These are phyloP conservation scores for Tulasnella sp. DNA, from an alignment of 768 basidiomycete species.

Conservation along the genomic window DNA sequence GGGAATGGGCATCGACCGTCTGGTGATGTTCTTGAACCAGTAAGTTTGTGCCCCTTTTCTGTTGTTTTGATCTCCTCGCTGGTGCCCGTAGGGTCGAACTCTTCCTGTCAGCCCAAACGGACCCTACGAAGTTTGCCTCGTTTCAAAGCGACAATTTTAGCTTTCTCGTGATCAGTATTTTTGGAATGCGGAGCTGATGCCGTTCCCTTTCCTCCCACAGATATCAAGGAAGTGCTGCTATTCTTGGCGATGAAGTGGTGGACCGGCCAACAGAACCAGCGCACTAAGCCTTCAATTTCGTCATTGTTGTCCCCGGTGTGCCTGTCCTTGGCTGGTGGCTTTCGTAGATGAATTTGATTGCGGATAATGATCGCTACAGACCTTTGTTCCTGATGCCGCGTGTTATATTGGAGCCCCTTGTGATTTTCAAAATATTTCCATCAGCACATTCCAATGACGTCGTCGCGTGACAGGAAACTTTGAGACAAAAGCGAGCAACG, in stretches of 20 bases:
- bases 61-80: background rate
- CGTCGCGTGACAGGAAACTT: background rate
- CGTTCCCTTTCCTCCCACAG: constrained; percentile 33
- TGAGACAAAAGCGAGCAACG: background rate
- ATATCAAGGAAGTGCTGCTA: constrained; percentile 92
- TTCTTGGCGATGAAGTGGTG: constrained; percentile 89
- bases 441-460: no score
- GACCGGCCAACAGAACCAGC: background rate
- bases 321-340: background rate
- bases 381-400: no score
- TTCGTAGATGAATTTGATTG: background rate
- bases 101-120: background rate
- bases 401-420: no score
- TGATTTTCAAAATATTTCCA: no score
- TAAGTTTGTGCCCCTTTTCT: constrained; percentile 38
- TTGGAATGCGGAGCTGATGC: background rate
- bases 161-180: constrained; percentile 15
- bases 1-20: constrained; percentile 91
- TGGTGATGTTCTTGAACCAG: constrained; percentile 98
- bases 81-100: background rate
- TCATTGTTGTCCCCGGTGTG: no score
- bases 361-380: background rate
- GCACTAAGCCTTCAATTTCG: background rate
- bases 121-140: background rate
- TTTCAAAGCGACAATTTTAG: background rate